Evolutionary conservation across 805 yeast species (phyloP).

Genomic region (Alloascoidea africana): DNA sequence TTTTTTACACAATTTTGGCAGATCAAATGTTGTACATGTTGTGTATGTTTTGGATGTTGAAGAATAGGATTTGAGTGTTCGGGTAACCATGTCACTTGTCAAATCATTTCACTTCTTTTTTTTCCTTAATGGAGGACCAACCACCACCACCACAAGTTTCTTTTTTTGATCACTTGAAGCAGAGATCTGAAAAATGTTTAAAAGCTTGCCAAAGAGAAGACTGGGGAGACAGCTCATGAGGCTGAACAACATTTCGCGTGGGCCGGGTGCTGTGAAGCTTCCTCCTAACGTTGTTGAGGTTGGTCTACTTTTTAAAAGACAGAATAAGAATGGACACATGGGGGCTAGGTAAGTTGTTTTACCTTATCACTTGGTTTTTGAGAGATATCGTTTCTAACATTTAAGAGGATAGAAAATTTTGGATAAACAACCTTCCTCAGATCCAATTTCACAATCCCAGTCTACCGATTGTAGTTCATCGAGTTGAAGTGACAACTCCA

Average conservation of each 20-base stretch:
- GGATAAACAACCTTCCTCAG: conserved; percentile 52
- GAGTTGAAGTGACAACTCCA: conserved; percentile 20
- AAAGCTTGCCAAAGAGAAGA: conserved; percentile 3
- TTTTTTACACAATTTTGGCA: too few relatives aligned
- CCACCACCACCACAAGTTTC: too few relatives aligned
- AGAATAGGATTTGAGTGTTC: too few relatives aligned
- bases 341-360: conserved; percentile 10
- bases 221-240: conserved; percentile 10
- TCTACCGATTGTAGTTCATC: conserved; percentile 35
- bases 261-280: conserved; percentile 16
- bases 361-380: neutral
- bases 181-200: conserved; percentile 1
- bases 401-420: conserved; percentile 30
- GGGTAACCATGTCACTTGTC: too few relatives aligned
- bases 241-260: conserved; percentile 14
- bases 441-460: conserved; percentile 55
- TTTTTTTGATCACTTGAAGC: too few relatives aligned
- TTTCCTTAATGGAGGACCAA: too few relatives aligned
- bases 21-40: too few relatives aligned
- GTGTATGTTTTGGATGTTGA: too few relatives aligned
- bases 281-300: conserved; percentile 11
- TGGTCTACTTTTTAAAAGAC: conserved; percentile 11
- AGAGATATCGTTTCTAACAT: neutral
- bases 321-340: conserved; percentile 6
- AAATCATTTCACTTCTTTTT: too few relatives aligned